A percentile compares a stretch with the other conserved stretches of the same genome.
Evolutionary conservation across 805 yeast species (phyloP).

Genomic region (Schwanniomyces polymorphus): DNA sequence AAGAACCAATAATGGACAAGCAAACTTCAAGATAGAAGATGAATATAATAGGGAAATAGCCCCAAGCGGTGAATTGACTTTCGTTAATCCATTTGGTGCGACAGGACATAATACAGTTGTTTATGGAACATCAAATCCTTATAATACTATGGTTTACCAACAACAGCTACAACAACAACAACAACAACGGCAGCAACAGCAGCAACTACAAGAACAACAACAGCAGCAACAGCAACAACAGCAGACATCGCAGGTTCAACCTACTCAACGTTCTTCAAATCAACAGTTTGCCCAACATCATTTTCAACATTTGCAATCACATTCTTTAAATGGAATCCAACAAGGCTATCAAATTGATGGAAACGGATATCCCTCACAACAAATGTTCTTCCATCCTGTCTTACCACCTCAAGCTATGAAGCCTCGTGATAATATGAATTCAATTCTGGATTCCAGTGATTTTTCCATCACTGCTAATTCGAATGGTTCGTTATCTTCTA

Average conservation of each 20-base stretch:
- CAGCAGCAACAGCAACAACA: slow-evolving; percentile 2
- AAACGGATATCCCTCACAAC: slow-evolving; percentile 1
- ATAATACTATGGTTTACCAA: slow-evolving; percentile 5
- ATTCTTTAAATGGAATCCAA: not conserved
- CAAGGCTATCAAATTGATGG: slow-evolving; percentile 10
- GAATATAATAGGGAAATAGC: slow-evolving; percentile 1
- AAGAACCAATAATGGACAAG: slow-evolving; percentile 1
- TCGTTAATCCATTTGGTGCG: slow-evolving; percentile 19
- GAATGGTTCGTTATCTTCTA: slow-evolving; percentile 9
- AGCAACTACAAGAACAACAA: slow-evolving; percentile 5
- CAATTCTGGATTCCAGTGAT: slow-evolving; percentile 11
- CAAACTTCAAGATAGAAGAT: slow-evolving; percentile 12
- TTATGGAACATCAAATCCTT: not conserved
- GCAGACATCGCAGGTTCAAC: slow-evolving; percentile 1
- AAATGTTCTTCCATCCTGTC: slow-evolving; percentile 8
- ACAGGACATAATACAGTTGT: slow-evolving; percentile 4
- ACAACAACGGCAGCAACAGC: slow-evolving; percentile 2
- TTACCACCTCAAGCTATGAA: slow-evolving; percentile 6
- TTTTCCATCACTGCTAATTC: slow-evolving; percentile 9
- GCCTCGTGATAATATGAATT: slow-evolving; percentile 5
- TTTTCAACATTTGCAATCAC: slow-evolving; percentile 3
- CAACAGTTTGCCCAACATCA: slow-evolving; percentile 4
- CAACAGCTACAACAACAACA: slow-evolving; percentile 3
- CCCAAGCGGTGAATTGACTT: slow-evolving; percentile 12
- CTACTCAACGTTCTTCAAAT: slow-evolving; percentile 4